These are phyloP conservation scores for Mycena rebaudengoi DNA, from an alignment of 768 basidiomycete genomes.

Conservation along the genomic window DNA sequence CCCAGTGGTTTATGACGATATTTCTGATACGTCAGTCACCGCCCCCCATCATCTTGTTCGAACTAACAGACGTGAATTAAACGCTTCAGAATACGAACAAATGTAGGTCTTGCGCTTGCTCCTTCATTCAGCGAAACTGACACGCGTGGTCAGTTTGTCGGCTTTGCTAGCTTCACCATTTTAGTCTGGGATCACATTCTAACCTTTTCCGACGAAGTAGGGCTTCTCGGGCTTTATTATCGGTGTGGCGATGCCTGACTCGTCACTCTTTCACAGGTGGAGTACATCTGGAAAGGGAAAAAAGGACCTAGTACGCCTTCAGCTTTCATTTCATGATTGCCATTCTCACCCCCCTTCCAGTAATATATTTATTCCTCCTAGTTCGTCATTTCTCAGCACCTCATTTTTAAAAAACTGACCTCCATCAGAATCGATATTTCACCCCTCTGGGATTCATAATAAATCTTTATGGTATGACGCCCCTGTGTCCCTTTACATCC, in stretches of 20 bases:
- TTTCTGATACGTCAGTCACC: conserved; percentile 25
- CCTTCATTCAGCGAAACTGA: background rate
- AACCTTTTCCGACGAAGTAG: conserved; percentile 41
- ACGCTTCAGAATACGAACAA: conserved; percentile 19
- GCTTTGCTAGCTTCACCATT: conserved; percentile 42
- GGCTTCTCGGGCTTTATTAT: background rate
- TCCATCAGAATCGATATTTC: conserved; percentile 52
- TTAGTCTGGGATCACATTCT: conserved; percentile 47
- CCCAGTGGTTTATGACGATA: background rate
- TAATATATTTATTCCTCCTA: conserved; percentile 43
- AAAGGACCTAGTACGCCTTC: conserved; percentile 39
- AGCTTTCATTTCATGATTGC: background rate
- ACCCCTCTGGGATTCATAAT: conserved; percentile 54
- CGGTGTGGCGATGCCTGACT: background rate
- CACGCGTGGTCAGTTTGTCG: conserved; percentile 37
- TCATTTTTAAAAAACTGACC: background rate
- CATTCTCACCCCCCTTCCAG: conserved; percentile 23
- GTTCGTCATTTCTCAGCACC: conserved; percentile 25
- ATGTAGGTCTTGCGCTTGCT: conserved; percentile 8
- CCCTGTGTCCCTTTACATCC: background rate
- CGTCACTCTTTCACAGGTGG: conserved; percentile 28
- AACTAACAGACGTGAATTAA: background rate
- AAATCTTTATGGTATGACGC: conserved; percentile 36
- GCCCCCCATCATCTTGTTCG: background rate
- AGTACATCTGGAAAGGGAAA: conserved; percentile 44